Conservation (phyloP, 1,284 basidiomycete genomes). For the Amylostereum areolatum region DNA sequence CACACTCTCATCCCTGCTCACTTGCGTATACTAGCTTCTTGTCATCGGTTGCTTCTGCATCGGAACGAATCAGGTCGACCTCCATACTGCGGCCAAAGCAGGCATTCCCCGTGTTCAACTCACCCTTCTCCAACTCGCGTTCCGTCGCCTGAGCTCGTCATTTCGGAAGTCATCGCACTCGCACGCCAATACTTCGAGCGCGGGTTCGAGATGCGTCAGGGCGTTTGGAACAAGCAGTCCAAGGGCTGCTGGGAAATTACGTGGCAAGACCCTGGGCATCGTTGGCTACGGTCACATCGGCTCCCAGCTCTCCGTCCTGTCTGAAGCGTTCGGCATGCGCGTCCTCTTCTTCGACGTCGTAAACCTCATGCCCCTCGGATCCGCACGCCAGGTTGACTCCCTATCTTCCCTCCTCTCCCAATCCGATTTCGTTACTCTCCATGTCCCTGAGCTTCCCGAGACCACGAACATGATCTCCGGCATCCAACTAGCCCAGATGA, state of each 20-base stretch:
- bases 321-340: conserved; percentile 94
- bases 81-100: conserved; percentile 75
- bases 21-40: conserved; percentile 58
- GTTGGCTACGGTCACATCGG: conserved; percentile 99
- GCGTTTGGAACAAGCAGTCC: conserved; percentile 98
- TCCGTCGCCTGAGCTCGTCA: conserved; percentile 98
- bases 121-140: conserved; percentile 98
- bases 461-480: conserved; percentile 91
- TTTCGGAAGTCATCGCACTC: conserved; percentile 90
- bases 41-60: conserved; percentile 99
- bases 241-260: conserved; percentile 98
- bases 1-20: conserved; percentile 7
- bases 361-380: conserved; percentile 97
- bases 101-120: conserved; percentile 99
- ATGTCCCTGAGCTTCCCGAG: conserved; percentile 95
- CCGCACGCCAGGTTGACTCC: conserved; percentile 83
- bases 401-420: conserved; percentile 74
- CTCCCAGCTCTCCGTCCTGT: conserved; percentile 93
- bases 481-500: conserved; percentile 85
- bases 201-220: conserved; percentile 80
- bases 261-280: conserved; percentile 97
- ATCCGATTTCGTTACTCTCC: conserved; percentile 93
- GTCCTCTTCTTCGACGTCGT: conserved; percentile 96
- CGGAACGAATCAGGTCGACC: conserved; percentile 98
- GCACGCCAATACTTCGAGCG: conserved; percentile 95